Evolutionary conservation across 1,139 yeast species (phyloP).

Genomic region (Taphrina sp.): DNA sequence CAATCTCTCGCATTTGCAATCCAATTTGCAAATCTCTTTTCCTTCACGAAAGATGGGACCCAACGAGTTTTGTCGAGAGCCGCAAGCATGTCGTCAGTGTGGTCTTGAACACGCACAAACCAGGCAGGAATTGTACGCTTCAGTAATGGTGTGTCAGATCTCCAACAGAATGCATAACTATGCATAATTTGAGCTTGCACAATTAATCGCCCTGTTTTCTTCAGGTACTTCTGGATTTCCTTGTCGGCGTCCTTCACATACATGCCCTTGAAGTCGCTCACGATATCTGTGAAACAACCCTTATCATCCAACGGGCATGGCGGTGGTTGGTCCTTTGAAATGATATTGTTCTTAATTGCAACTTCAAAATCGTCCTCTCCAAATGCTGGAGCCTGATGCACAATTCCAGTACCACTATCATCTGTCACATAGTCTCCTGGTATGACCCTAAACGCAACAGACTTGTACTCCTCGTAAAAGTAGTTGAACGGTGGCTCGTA

Average conservation of each 20-base stretch:
- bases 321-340: conserved; percentile 64
- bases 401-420: conserved; percentile 99
- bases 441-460: conserved; percentile 76
- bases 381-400: conserved; percentile 96
- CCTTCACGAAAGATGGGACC: conserved; percentile 90
- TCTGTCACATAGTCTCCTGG: conserved; percentile 79
- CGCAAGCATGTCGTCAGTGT: conserved; percentile 83
- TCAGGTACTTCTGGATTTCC: conserved; percentile 76
- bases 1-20: conserved; percentile 98
- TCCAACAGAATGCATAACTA: conserved; percentile 99
- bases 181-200: conserved; percentile 82
- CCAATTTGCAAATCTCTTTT: conserved; percentile 96
- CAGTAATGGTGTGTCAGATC: conserved; percentile 95
- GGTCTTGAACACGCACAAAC: conserved; percentile 87
- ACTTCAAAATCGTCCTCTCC: conserved; percentile 98
- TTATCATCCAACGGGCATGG: conserved; percentile 94
- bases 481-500: conserved; percentile 82
- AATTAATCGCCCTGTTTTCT: conserved; percentile 72
- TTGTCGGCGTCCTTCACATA: conserved; percentile 97
- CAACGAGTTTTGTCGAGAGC: conserved; percentile 85
- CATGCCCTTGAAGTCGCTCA: conserved; percentile 70
- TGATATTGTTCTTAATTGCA: conserved; percentile 71
- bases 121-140: conserved; percentile 98
- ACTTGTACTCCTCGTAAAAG: conserved; percentile 72
- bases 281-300: conserved; percentile 76